phyloP scores from a whole-genome alignment of 345 rosid genomes.

The Hevea brasiliensis region DNA sequence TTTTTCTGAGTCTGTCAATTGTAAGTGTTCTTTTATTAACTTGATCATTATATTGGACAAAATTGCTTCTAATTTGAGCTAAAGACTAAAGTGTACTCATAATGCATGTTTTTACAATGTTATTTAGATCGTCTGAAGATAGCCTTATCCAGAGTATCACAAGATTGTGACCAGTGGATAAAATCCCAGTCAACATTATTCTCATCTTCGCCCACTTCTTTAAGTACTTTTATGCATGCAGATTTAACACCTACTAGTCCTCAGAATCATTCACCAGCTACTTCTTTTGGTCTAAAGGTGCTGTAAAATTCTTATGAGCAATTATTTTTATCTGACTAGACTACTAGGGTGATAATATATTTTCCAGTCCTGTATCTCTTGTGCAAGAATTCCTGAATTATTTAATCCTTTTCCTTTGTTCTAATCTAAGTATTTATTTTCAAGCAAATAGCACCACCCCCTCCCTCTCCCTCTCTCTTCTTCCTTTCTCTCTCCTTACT shows the following conservation, averaged over 20 bases:
- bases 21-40: constrained; percentile 51
- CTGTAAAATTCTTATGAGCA: not conserved
- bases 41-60: not conserved
- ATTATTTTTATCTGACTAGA: not conserved
- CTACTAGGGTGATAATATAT: not conserved
- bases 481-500: too few species aligned
- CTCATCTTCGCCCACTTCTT: constrained; percentile 50
- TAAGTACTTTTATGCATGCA: constrained; percentile 42
- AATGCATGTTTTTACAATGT: constrained; percentile 17
- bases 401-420: not conserved
- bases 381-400: constrained; percentile 8
- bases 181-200: constrained; percentile 54
- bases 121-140: constrained; percentile 78
- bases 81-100: constrained; percentile 5
- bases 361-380: not conserved
- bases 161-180: constrained; percentile 94
- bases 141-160: constrained; percentile 75
- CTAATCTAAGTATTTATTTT: too few species aligned
- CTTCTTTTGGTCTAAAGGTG: constrained; percentile 88
- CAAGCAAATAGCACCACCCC: too few species aligned
- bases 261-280: constrained; percentile 45
- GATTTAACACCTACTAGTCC: constrained; percentile 70
- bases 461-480: not conserved
- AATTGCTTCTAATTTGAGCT: not conserved
- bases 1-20: constrained; percentile 48